Conservation (phyloP, 371 early-diverging fungal species). For the Blastocladiella emersonii region DNA sequence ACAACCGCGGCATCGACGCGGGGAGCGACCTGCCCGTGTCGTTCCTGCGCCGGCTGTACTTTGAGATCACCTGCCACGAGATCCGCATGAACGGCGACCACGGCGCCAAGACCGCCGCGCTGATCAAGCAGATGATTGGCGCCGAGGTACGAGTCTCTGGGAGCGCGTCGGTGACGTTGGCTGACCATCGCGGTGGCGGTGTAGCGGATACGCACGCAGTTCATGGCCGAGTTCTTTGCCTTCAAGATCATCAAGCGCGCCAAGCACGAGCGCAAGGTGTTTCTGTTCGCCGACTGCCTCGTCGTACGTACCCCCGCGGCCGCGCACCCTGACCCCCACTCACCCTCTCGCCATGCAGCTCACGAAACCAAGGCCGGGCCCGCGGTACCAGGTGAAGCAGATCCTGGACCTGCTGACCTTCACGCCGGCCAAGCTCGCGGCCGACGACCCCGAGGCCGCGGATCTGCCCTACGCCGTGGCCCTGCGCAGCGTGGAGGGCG, state of each 20-base stretch:
- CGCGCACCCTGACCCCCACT: neutral
- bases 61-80: slow-evolving; percentile 4
- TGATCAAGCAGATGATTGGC: neutral
- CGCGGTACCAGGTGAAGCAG: neutral
- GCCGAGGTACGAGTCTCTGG: neutral
- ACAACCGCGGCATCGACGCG: slow-evolving; percentile 13
- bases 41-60: slow-evolving; percentile 6
- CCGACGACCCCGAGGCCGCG: neutral
- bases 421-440: neutral
- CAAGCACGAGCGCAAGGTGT: neutral
- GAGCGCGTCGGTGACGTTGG: neutral
- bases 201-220: neutral
- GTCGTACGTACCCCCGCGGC: neutral
- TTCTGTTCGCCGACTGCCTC: neutral
- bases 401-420: neutral
- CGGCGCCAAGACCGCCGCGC: neutral
- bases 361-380: neutral
- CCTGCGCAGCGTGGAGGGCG: neutral
- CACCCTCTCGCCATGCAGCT: neutral
- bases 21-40: slow-evolving; percentile 7
- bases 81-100: slow-evolving; percentile 11
- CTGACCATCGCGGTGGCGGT: neutral
- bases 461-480: neutral
- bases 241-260: neutral
- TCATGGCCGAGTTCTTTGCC: neutral